Conservation (phyloP, 2,329 filamentous ascomycete species). For the Exophiala alcalophila region DNA sequence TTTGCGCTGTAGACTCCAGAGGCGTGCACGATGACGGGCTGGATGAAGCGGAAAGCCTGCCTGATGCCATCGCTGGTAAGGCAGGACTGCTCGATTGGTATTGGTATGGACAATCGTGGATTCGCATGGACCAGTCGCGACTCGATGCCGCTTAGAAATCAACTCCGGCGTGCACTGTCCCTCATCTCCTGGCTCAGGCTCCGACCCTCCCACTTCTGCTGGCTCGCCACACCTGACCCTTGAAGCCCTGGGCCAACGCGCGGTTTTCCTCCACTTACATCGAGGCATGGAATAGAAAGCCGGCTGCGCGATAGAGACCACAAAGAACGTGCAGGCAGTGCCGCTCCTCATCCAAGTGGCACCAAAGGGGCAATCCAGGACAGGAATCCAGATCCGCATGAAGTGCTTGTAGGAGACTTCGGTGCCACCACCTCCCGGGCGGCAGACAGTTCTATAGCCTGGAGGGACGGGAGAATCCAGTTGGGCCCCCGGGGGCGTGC, state of each 20-base stretch:
- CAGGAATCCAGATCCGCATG: slow-evolving; percentile 3
- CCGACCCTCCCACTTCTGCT: slow-evolving; percentile 2
- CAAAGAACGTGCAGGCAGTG: no score
- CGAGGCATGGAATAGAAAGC: no score
- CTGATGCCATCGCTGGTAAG: slow-evolving; percentile 19
- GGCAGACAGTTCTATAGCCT: no score
- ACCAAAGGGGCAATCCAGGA: slow-evolving; percentile 11
- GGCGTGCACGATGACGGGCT: slow-evolving; percentile 12
- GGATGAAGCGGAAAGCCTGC: slow-evolving; percentile 15
- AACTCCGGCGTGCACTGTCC: slow-evolving; percentile 13
- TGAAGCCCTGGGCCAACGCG: slow-evolving; percentile 7
- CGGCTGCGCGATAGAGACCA: no score
- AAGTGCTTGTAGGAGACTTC: no score
- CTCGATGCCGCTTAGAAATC: slow-evolving; percentile 26
- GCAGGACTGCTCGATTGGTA: slow-evolving; percentile 10
- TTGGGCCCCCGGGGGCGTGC: no score
- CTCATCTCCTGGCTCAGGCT: background rate
- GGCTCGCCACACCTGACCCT: slow-evolving; percentile 16
- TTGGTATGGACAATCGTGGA: slow-evolving; percentile 21
- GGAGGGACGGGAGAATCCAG: no score
- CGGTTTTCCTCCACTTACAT: slow-evolving; percentile 11
- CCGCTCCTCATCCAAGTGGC: no score
- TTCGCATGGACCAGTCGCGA: slow-evolving; percentile 24
- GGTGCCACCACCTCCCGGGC: no score
- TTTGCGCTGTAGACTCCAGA: slow-evolving; percentile 1